phyloP scores from a whole-genome alignment of 345 rosid genomes.

The Lumnitzera racemosa region DNA sequence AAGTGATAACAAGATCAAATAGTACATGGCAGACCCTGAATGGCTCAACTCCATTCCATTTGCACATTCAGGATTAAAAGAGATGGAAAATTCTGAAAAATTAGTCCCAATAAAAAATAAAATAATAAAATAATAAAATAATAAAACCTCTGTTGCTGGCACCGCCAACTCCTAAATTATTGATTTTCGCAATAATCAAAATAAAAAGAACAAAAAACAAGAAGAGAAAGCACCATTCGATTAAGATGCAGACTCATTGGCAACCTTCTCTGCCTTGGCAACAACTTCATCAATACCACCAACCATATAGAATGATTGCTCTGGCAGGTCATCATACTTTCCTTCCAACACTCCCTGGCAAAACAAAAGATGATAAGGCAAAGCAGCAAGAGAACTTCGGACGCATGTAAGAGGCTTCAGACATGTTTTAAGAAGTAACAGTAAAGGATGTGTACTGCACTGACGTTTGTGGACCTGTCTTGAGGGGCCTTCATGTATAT shows the following conservation, averaged over 20 bases:
- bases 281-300: slow-evolving; percentile 83
- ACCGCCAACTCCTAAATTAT: too few species aligned
- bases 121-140: not conserved
- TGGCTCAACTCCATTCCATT: slow-evolving; percentile 8
- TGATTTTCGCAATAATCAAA: slow-evolving; percentile 3
- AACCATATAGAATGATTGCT: slow-evolving; percentile 83
- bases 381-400: too few species aligned
- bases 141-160: not conserved
- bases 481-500: too few species aligned
- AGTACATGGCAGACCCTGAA: too few species aligned
- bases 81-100: slow-evolving; percentile 1
- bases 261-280: slow-evolving; percentile 79
- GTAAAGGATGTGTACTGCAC: too few species aligned
- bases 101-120: not conserved
- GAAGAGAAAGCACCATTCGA: not conserved
- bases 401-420: too few species aligned
- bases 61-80: slow-evolving; percentile 6
- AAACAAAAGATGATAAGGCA: not conserved
- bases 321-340: slow-evolving; percentile 73
- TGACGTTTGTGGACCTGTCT: too few species aligned
- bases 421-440: too few species aligned
- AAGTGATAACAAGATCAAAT: too few species aligned
- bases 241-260: slow-evolving; percentile 57
- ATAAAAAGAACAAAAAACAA: not conserved
- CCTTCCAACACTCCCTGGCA: slow-evolving; percentile 82